Base-by-base conservation (phyloP, 805 yeast genomes). In the Candida maesae region DNA sequence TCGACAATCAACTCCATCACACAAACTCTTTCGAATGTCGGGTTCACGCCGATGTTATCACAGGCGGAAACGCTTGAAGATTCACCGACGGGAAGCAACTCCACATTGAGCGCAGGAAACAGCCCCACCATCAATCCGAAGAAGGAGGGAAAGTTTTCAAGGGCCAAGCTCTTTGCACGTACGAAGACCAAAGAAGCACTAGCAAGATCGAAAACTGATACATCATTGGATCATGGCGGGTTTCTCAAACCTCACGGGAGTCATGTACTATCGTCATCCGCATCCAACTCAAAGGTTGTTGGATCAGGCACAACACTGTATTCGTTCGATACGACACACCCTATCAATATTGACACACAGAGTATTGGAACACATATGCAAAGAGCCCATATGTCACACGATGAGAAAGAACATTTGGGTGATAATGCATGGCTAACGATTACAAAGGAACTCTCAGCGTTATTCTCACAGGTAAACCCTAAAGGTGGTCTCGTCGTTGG, bases 391-490 rank as follows among this genome's bases (percentile, higher is more conserved):
- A 39, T 61, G n/a, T 39, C 53, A 2, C 52, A 55, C 19, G 64
- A 59, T 7, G 70, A 69, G 35, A 63, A 60, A 19, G 73, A 66
- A 20, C 60, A 58, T 8, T 56, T 66, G 25, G 69, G 75, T 4
- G 76, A 72, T 43, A 73, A 71, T 18, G 64, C 79, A 2, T 78
- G 81, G 79, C 53, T 67, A 2, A 55, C 73, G 7, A 58, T 79
- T 1, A 60, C 69, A 9, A 55, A 67, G 3, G 52, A 69, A 6
- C 63, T 73, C 0, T 53, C 66, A 18, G 74, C 81, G 1, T 46
- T 79, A 8, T 79, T 78, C 50, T 55, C 57, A 37, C 71, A 76
- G n/a, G 76, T 70, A 23, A 61, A 64, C 4, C 18, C n/a, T n/a
- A n/a, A n/a, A n/a, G n/a, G n/a, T n/a, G n/a, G n/a, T n/a, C n/a